Evolutionary conservation across 148 eudicot species (phyloP), one percentile per base, ranked within the genome.

Genomic region (Arctostaphylos glauca): DNA sequence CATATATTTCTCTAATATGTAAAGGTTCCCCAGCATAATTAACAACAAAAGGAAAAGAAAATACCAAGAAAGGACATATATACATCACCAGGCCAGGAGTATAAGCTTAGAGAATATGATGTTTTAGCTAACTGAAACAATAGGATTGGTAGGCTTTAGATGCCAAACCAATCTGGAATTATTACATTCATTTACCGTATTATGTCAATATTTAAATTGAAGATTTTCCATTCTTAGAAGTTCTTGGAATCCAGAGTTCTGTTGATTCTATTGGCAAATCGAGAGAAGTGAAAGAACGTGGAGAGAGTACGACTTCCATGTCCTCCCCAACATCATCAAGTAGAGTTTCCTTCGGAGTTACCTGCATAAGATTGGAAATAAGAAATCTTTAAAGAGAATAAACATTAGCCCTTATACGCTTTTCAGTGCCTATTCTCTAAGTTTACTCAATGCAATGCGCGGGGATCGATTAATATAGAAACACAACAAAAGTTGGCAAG

Each of bases 261-360:
- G 83, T 84, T 50, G 86, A 81, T 77, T 79, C 85, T 77, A 86
- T 86, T 46, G 89, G 76, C 84, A 95, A 80, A 86, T 93, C 94
- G 25, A 94, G 87, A 21, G 91, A 86, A 77, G 92, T 90, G 18
- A 95, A 85, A 43, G 98, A 91, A 85, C 90, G 64, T 15, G 94
- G 96, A 55, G 89, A 46, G 41, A 95, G 87, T 60, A 70, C 10
- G 44, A 91, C 81, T 56, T 84, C 77, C 71, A 90, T 85, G 60
- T 84, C 85, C 38, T 74, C 64, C 67, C 87, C 86, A 21, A 74
- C 84, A 38, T 80, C 62, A 52, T 87, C 83, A 50, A 95, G 83
- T 76, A 78, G 62, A 74, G 81, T 83, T 60, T 81, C 71, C 55
- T 76, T 59, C 9, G 94, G 92, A 43, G 55, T 67, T 56, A 92